Percentiles rank a stretch among this genome's conserved stretches.
phyloP scores from a whole-genome alignment of 768 basidiomycete species.

The Phlebiopsis gigantea region DNA sequence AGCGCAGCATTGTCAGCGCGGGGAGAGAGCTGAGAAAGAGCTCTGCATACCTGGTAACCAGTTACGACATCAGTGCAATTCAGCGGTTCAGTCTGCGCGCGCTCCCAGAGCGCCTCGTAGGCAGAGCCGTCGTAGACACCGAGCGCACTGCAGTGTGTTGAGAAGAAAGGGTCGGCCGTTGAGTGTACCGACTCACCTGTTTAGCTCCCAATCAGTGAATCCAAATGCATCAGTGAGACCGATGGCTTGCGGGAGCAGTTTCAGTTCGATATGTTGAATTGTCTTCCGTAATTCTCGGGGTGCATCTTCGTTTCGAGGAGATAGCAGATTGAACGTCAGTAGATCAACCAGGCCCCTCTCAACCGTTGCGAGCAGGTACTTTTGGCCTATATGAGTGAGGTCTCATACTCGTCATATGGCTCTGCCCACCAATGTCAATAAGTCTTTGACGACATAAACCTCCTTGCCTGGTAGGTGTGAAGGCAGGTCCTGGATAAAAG shows the following conservation, averaged over 20 bases:
- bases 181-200: constrained; percentile 53
- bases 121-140: constrained; percentile 60
- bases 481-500: constrained; percentile 36
- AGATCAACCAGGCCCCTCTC: constrained; percentile 55
- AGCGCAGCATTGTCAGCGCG: not conserved
- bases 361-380: constrained; percentile 59
- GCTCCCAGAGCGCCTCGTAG: constrained; percentile 62
- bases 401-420: not conserved
- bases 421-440: constrained; percentile 41
- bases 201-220: constrained; percentile 70
- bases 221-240: constrained; percentile 70
- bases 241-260: constrained; percentile 58
- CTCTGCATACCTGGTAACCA: constrained; percentile 47
- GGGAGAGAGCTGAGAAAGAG: not conserved
- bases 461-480: constrained; percentile 14
- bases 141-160: constrained; percentile 42
- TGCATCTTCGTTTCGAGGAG: constrained; percentile 32
- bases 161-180: not conserved
- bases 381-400: not conserved
- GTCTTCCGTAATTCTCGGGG: constrained; percentile 44
- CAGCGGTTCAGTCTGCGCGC: constrained; percentile 54
- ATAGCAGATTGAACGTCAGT: constrained; percentile 48
- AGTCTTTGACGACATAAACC: constrained; percentile 20
- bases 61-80: constrained; percentile 45
- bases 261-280: constrained; percentile 43